Percentiles rank a stretch among this genome's conserved stretches.
Evolutionary conservation across 31 red algal genomes (phyloP).

Genomic region (Endocladia muricata): DNA sequence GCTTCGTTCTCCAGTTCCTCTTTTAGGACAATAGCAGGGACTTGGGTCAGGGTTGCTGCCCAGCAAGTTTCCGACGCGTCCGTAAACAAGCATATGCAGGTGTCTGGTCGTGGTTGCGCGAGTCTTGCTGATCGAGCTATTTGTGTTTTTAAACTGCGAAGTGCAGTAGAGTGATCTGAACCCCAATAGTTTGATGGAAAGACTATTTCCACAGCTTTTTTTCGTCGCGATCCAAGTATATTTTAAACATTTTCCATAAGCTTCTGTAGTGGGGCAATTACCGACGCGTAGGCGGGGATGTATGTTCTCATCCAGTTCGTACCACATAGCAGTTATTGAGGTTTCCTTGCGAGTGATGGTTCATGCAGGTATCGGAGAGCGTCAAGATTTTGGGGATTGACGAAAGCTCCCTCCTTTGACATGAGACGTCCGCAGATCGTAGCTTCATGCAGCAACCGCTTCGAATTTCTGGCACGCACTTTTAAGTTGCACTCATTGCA

Average conservation of each 20-base stretch:
- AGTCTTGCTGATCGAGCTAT: not conserved
- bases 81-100: constrained; percentile 12
- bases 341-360: not conserved
- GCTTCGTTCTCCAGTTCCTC: not conserved
- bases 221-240: not conserved
- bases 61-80: constrained; percentile 10
- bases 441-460: constrained; percentile 8
- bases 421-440: constrained; percentile 49
- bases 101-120: not conserved
- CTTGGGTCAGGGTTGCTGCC: constrained; percentile 7
- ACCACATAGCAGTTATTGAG: constrained; percentile 39
- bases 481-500: constrained; percentile 14
- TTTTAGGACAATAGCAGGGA: not conserved
- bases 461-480: not conserved
- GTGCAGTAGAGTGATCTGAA: not conserved
- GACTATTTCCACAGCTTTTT: not conserved
- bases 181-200: not conserved
- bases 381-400: constrained; percentile 7
- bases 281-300: constrained; percentile 12
- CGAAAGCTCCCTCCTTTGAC: not conserved
- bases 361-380: constrained; percentile 13
- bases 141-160: not conserved
- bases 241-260: not conserved
- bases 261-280: not conserved
- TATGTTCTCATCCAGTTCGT: constrained; percentile 53